Conservation (phyloP, 2,329 filamentous ascomycete species). For the Cytospora schulzeri region DNA sequence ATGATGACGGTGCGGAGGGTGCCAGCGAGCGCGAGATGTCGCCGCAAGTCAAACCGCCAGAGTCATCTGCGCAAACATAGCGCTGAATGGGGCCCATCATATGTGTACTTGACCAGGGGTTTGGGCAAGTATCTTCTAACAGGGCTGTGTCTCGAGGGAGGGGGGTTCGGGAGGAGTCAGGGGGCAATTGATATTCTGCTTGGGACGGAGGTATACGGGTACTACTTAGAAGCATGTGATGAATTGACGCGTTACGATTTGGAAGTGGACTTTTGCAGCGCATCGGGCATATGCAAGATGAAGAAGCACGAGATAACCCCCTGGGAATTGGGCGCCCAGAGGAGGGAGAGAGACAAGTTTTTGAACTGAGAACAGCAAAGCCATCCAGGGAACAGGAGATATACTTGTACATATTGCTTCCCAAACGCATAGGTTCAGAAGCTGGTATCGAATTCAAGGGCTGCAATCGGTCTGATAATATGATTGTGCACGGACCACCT, state of each 20-base stretch:
- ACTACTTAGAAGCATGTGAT: conserved; percentile 16
- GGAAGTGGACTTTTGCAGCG: background rate
- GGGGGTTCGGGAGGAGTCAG: background rate
- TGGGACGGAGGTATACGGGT: conserved; percentile 5
- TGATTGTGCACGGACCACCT: background rate
- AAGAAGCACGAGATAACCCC: background rate
- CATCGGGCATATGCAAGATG: background rate
- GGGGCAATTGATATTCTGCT: conserved; percentile 1
- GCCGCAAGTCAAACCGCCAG: conserved; percentile 8
- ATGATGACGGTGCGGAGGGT: conserved; percentile 34
- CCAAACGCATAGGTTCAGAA: background rate
- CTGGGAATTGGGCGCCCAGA: background rate
- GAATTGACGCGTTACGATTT: conserved; percentile 21
- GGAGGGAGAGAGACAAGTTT: background rate
- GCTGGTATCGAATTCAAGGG: background rate
- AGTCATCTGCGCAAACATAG: conserved; percentile 5
- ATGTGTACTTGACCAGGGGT: background rate
- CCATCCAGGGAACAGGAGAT: background rate
- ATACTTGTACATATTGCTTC: background rate
- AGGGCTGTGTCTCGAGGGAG: background rate
- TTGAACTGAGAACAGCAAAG: too few relatives aligned
- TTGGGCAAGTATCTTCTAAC: background rate
- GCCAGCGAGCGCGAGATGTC: conserved; percentile 20
- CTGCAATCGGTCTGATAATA: background rate
- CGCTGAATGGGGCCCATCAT: background rate